Conservation (phyloP, 1,284 basidiomycete genomes). For the Dichomitus squalens region DNA sequence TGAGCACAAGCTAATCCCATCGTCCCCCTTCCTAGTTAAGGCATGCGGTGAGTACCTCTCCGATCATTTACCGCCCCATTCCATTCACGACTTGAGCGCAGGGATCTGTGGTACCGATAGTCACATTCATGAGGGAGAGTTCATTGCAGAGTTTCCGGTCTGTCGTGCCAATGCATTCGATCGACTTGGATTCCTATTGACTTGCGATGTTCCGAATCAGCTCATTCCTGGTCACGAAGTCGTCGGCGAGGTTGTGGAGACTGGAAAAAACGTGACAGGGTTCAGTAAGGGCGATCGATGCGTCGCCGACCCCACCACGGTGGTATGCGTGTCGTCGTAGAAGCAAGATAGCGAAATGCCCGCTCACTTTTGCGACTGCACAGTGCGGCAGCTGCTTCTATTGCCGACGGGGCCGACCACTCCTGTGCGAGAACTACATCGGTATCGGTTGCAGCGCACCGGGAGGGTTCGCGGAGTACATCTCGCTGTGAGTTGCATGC, state of each 20-base stretch:
- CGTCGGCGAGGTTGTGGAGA: constrained; percentile 66
- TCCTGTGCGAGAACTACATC: constrained; percentile 81
- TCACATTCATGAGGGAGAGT: constrained; percentile 64
- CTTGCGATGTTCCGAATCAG: constrained; percentile 34
- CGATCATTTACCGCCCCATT: background rate
- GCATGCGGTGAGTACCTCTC: constrained; percentile 17
- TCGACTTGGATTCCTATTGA: background rate
- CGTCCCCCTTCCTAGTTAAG: constrained; percentile 15
- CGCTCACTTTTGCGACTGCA: background rate
- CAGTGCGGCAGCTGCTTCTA: constrained; percentile 84
- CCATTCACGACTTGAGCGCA: background rate
- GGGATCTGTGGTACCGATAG: constrained; percentile 46
- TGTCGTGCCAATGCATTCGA: constrained; percentile 8
- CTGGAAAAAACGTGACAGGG: constrained; percentile 72
- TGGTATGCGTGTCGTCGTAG: constrained; percentile 39
- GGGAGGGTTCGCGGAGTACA: constrained; percentile 89
- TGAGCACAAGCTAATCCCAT: background rate
- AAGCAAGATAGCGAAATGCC: too few species aligned
- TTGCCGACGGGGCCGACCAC: constrained; percentile 73
- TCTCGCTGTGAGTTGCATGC: constrained; percentile 59
- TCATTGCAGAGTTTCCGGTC: constrained; percentile 55
- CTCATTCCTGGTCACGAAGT: constrained; percentile 85
- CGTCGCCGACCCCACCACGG: constrained; percentile 73
- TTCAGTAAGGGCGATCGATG: constrained; percentile 77
- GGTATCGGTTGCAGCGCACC: constrained; percentile 70